Conservation (phyloP, 441 rosid genomes). For the Pelargonium myrrhifolium region DNA sequence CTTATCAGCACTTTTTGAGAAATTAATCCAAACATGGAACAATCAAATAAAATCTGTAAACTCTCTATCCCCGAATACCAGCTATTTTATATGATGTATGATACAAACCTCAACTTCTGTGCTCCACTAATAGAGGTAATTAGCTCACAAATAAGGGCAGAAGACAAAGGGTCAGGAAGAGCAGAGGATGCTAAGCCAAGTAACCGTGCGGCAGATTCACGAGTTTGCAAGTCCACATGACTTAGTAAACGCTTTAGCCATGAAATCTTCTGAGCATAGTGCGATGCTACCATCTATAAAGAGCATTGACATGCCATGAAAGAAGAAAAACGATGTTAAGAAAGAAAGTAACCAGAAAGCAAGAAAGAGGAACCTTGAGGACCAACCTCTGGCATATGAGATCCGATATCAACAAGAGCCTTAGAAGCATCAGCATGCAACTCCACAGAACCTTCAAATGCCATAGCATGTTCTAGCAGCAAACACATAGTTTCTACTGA, state of each 20-base stretch:
- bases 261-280: conserved; percentile 48
- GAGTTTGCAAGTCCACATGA: conserved; percentile 77
- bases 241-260: conserved; percentile 81
- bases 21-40: neutral
- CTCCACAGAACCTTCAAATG: conserved; percentile 77
- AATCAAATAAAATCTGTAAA: neutral
- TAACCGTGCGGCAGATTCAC: conserved; percentile 86
- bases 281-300: conserved; percentile 63
- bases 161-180: conserved; percentile 45
- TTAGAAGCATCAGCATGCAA: conserved; percentile 81
- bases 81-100: neutral
- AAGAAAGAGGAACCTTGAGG: conserved; percentile 13
- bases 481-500: conserved; percentile 62
- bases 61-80: conserved; percentile 6
- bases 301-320: conserved; percentile 16
- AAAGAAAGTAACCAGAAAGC: conserved; percentile 10
- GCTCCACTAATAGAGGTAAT: conserved; percentile 42
- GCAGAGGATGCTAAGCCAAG: conserved; percentile 91
- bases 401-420: conserved; percentile 68
- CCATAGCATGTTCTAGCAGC: conserved; percentile 84
- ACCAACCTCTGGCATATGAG: conserved; percentile 77
- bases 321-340: conserved; percentile 5
- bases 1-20: too few species aligned
- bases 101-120: conserved; percentile 55
- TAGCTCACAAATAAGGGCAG: conserved; percentile 58